Conservation (phyloP, 2,329 filamentous ascomycete species). For the Lanzia echinophila region DNA sequence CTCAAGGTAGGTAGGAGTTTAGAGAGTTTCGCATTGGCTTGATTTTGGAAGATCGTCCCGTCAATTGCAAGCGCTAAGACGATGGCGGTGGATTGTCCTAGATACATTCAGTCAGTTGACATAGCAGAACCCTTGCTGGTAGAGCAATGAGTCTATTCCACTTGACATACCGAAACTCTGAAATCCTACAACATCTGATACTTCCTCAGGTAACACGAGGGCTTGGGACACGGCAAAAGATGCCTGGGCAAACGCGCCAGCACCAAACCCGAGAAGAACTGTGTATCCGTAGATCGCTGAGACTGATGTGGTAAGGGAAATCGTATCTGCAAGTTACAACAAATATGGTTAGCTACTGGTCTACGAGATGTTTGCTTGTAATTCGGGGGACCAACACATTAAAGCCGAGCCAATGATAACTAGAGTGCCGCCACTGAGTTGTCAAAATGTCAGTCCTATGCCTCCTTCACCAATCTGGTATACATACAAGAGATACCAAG, state of each 20-base stretch:
- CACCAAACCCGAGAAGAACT: neutral
- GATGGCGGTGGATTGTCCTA: neutral
- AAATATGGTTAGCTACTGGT: neutral
- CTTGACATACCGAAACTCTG: neutral
- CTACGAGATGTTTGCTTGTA: neutral
- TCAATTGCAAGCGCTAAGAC: neutral
- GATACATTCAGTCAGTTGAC: neutral
- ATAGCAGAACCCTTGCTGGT: too few relatives aligned
- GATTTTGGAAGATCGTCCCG: neutral
- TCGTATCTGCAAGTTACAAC: neutral
- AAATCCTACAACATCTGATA: neutral
- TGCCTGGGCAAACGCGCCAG: neutral
- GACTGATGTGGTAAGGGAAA: neutral
- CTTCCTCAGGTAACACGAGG: neutral
- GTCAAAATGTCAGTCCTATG: neutral
- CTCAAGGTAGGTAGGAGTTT: neutral
- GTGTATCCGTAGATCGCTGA: neutral
- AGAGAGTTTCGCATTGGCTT: neutral
- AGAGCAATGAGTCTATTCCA: too few relatives aligned
- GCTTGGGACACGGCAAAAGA: neutral
- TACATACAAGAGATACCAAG: neutral
- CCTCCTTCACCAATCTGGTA: neutral
- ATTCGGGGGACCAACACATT: neutral
- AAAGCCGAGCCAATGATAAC: neutral
- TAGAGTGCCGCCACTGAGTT: neutral